Evolutionary conservation across 192 early-diverging fungal genomes (phyloP), one percentile per base, ranked within the genome.

Genomic region (Lobosporangium transversale): DNA sequence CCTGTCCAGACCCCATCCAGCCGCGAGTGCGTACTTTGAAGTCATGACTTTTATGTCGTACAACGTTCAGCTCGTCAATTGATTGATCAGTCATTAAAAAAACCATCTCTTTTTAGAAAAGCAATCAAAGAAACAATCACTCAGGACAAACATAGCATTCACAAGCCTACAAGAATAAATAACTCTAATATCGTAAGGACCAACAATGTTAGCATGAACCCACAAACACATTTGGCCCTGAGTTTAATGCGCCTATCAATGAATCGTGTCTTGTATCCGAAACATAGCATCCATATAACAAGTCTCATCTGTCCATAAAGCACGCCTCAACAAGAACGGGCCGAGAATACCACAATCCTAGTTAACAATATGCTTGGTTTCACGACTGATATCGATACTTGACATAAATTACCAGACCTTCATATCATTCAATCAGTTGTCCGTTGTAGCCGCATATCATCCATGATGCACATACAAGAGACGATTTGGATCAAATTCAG

Each of bases 141-240:
- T n/a, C n/a, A n/a, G n/a, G n/a, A n/a, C n/a, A n/a, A n/a, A n/a
- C n/a, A n/a, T n/a, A n/a, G n/a, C n/a, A n/a, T n/a, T n/a, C n/a
- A n/a, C n/a, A n/a, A n/a, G n/a, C n/a, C n/a, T n/a, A n/a, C n/a
- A n/a, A n/a, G n/a, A n/a, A n/a, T n/a, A n/a, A n/a, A n/a, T n/a
- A n/a, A n/a, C n/a, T n/a, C n/a, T n/a, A n/a, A n/a, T n/a, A n/a
- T n/a, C n/a, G n/a, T n/a, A n/a, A n/a, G n/a, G n/a, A n/a, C n/a
- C n/a, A n/a, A n/a, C 71, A 20, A 66, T 76, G 32, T 76, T 66
- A 26, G 71, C 71, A 12, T 61, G 73, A 76, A 30, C 67, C 73
- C 12, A 76, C 73, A 62, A 76, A 76, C 0, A 76, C 73, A 24
- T 76, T 76, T 0, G 73, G 73, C 1, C 73, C 73, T 0, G 31